Evolutionary conservation across 106 monocot genomes (phyloP).

Genomic region (Chionographis japonica): DNA sequence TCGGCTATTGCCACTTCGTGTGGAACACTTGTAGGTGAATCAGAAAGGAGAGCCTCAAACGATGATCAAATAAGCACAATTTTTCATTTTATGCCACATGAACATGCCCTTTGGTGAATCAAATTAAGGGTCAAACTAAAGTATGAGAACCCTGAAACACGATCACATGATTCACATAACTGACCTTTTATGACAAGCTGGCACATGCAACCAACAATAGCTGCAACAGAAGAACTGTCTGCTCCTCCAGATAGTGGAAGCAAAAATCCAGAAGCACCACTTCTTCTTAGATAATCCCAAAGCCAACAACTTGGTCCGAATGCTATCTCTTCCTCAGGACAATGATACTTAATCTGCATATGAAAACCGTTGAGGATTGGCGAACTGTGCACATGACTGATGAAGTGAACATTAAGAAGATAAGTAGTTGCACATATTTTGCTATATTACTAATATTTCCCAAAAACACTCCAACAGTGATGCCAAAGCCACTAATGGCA

Average conservation of each 20-base stretch:
- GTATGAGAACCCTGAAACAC: too few relatives aligned
- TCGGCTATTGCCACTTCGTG: too few relatives aligned
- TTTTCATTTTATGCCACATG: background rate
- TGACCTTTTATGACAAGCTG: conserved; percentile 88
- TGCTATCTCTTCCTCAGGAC: conserved; percentile 92
- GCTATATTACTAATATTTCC: too few relatives aligned
- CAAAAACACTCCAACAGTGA: too few relatives aligned
- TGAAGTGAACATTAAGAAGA: too few relatives aligned
- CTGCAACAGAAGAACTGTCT: conserved; percentile 98
- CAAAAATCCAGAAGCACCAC: conserved; percentile 94
- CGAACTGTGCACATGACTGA: background rate
- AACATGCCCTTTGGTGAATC: background rate
- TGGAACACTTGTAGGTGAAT: too few relatives aligned
- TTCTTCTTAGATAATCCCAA: conserved; percentile 98
- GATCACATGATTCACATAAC: conserved; percentile 1
- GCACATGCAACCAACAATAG: conserved; percentile 98
- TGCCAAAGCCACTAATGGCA: too few relatives aligned
- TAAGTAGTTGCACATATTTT: too few relatives aligned
- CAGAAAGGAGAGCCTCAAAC: too few relatives aligned
- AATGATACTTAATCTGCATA: conserved; percentile 78
- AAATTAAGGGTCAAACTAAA: background rate
- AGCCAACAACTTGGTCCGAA: conserved; percentile 99
- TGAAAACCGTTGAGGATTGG: conserved; percentile 1
- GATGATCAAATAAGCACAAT: background rate
- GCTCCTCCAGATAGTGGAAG: conserved; percentile 99